These are phyloP conservation scores for Phylloporus arenicola DNA, from an alignment of 768 basidiomycete genomes.

Conservation along the genomic window DNA sequence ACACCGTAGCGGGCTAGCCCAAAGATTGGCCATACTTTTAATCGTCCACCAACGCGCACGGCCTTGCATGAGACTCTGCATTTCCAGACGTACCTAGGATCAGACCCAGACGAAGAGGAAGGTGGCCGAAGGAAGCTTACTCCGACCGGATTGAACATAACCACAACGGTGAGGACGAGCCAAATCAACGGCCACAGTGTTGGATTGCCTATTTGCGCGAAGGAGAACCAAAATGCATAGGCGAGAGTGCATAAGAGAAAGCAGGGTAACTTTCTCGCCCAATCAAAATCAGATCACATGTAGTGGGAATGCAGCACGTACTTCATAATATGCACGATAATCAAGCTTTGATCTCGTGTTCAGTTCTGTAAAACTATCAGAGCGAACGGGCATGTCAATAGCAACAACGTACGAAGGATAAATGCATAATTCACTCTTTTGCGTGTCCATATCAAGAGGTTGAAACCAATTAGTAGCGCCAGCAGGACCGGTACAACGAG, in stretches of 20 bases:
- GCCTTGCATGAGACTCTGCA: constrained; percentile 37
- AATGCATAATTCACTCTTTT: constrained; percentile 88
- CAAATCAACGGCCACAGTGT: constrained; percentile 78
- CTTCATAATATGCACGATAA: constrained; percentile 71
- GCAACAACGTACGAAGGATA: constrained; percentile 61
- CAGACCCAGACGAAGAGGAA: background rate
- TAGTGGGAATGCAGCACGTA: constrained; percentile 23
- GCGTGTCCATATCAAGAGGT: constrained; percentile 70
- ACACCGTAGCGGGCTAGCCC: constrained; percentile 61
- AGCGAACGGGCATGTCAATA: background rate
- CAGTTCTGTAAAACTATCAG: constrained; percentile 43
- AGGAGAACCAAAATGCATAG: constrained; percentile 82
- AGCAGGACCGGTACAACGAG: constrained; percentile 73
- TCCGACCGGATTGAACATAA: constrained; percentile 74
- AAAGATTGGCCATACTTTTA: constrained; percentile 51
- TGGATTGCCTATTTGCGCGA: constrained; percentile 61
- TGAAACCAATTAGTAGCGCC: constrained; percentile 70
- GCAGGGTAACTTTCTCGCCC: constrained; percentile 57
- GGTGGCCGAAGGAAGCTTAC: constrained; percentile 25
- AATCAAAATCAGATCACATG: background rate
- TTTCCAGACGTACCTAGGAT: constrained; percentile 33
- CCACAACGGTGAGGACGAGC: constrained; percentile 55
- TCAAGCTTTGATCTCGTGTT: constrained; percentile 69
- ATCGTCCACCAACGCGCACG: constrained; percentile 70
- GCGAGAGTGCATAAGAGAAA: constrained; percentile 65